Evolutionary conservation across 2,329 filamentous ascomycete species (phyloP).

Genomic region (Emericellopsis atlantica): DNA sequence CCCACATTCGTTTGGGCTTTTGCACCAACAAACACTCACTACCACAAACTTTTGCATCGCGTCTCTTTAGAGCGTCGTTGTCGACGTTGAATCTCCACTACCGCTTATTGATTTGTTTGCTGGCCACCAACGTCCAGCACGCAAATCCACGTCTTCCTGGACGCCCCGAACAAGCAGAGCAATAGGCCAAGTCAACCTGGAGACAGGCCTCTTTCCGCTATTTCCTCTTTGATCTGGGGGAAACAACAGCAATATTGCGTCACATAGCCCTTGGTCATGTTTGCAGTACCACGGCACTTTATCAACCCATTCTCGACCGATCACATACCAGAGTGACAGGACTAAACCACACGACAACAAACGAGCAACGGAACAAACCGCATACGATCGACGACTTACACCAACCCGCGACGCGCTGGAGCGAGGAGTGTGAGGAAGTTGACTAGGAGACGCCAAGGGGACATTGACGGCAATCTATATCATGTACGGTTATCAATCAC

Average conservation of each 20-base stretch:
- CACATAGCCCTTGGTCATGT: slow-evolving; percentile 32
- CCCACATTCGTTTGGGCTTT: slow-evolving; percentile 20
- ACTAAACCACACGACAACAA: slow-evolving; percentile 21
- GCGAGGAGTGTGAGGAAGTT: slow-evolving; percentile 1
- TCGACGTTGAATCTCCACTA: slow-evolving; percentile 14
- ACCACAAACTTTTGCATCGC: slow-evolving; percentile 6
- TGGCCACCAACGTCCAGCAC: not conserved
- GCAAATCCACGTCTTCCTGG: not conserved
- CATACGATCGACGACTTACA: slow-evolving; percentile 3
- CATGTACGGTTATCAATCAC: slow-evolving; percentile 23
- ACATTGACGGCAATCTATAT: slow-evolving; percentile 14
- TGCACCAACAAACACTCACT: slow-evolving; percentile 17
- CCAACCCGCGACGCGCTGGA: slow-evolving; percentile 4
- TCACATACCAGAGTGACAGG: slow-evolving; percentile 50
- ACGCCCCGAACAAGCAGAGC: too few relatives aligned
- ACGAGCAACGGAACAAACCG: slow-evolving; percentile 15
- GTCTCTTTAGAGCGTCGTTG: slow-evolving; percentile 9
- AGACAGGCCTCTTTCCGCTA: slow-evolving; percentile 11
- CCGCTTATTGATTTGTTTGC: not conserved
- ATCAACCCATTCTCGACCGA: slow-evolving; percentile 44
- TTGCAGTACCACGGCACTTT: slow-evolving; percentile 39
- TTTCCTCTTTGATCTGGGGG: slow-evolving; percentile 14
- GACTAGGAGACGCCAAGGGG: not conserved
- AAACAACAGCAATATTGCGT: slow-evolving; percentile 13
- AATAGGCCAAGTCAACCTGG: slow-evolving; percentile 10